These are phyloP conservation scores for Massospora cicadina DNA, from an alignment of 371 early-diverging fungal genomes.

Conservation along the genomic window DNA sequence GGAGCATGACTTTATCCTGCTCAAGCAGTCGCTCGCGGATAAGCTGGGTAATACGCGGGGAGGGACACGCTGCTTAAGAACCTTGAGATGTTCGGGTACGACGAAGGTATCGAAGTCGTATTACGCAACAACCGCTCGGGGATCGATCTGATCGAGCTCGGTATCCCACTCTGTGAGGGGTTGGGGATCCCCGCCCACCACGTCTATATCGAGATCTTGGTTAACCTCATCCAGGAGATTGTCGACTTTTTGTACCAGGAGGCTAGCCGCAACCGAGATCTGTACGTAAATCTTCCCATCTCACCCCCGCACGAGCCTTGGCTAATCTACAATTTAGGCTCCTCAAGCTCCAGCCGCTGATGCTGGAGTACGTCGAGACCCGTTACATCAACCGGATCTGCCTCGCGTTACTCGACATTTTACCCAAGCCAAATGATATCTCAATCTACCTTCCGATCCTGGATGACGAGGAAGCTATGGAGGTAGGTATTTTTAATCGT, in stretches of 20 bases:
- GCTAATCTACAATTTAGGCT: no score
- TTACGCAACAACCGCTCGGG: not conserved
- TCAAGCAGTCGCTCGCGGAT: not conserved
- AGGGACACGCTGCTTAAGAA: not conserved
- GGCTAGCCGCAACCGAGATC: no score
- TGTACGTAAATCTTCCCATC: no score
- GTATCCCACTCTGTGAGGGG: not conserved
- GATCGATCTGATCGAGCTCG: not conserved
- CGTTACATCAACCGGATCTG: not conserved
- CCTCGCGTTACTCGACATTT: not conserved
- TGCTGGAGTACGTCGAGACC: not conserved
- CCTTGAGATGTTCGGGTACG: not conserved
- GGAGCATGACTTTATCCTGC: not conserved
- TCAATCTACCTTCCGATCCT: not conserved
- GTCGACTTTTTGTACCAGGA: not conserved
- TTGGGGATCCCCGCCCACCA: not conserved
- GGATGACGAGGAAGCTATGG: not conserved
- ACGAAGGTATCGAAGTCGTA: not conserved
- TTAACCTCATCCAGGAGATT: not conserved
- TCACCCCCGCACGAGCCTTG: no score
- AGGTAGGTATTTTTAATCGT: not conserved
- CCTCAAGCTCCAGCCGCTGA: no score
- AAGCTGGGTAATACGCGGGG: not conserved
- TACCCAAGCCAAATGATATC: not conserved
- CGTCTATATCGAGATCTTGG: not conserved